Conservation (phyloP, 768 basidiomycete species). For the Suillus plorans region DNA sequence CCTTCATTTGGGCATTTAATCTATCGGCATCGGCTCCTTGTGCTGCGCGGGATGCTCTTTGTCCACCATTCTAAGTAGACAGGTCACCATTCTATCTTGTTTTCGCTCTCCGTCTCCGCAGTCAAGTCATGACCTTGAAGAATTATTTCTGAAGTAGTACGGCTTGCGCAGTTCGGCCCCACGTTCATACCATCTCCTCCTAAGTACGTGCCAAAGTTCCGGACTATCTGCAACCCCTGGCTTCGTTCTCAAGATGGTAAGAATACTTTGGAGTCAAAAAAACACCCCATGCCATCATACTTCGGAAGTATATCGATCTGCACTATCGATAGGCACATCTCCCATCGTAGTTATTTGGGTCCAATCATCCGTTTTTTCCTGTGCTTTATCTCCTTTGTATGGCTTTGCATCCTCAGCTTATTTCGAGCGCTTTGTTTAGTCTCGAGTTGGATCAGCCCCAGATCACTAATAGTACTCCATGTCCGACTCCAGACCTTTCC, state of each 20-base stretch:
- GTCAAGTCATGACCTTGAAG: neutral
- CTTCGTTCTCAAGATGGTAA: neutral
- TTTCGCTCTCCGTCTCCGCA: neutral
- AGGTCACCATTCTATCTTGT: neutral
- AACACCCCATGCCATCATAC: neutral
- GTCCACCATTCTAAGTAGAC: neutral
- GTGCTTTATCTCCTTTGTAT: neutral
- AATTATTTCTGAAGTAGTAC: neutral
- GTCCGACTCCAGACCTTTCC: neutral
- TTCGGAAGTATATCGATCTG: constrained; percentile 6
- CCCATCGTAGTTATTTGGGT: constrained; percentile 4
- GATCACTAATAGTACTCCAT: neutral
- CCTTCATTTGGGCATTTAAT: neutral
- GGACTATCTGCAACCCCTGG: neutral
- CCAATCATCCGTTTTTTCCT: neutral
- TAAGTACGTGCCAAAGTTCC: neutral
- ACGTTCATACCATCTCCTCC: neutral
- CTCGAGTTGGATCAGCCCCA: neutral
- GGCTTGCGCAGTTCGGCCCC: neutral
- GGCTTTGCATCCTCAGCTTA: neutral
- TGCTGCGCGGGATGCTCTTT: neutral
- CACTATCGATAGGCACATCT: constrained; percentile 12
- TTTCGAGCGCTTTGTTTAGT: no score
- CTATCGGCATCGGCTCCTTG: neutral
- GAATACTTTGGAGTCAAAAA: neutral